Evolutionary conservation across 176 grass and related monocot species (phyloP), one percentile per base, ranked within the genome.

Genomic region (Guadua angustifolia): DNA sequence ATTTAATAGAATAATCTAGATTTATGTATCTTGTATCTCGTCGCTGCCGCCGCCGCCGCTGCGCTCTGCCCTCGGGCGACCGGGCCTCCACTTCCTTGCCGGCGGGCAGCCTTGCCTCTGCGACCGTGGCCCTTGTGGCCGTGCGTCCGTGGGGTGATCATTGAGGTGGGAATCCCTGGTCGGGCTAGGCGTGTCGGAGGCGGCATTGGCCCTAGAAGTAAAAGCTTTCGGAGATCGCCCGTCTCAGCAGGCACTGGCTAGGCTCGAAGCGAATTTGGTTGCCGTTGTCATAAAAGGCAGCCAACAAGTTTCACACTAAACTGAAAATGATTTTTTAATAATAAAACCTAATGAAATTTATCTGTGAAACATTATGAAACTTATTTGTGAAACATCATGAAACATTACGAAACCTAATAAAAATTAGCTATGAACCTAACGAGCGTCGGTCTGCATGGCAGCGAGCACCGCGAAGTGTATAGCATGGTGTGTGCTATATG

Each of bases 291-390:
- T 50, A 56, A 56, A 21, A 56, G 53, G 29, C 29, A 29, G 87
- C 86, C 33, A 83, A 83, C 69, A 59, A 85, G 65, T 29, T 29
- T 1, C 29, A 29, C 29, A 29, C 29, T 29, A 1, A 29, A 29
- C 29, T 29, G 29, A 29, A 29, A 86, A n/a, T n/a, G n/a, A n/a
- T n/a, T n/a, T n/a, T n/a, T n/a, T n/a, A n/a, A n/a, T n/a, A n/a
- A n/a, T n/a, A 4, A 36, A 36, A 36, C 2, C 35, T 35, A 36
- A 36, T 3, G 35, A 36, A 36, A 4, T 2, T 36, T 36, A 36
- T 36, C 1, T 36, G 4, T 36, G 35, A 36, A 36, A 36, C 35
- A 36, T 36, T 4, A 36, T 36, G 35, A 36, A 36, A 36, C 35
- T 36, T 36, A 36, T 29, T 1, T 29, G 29, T 29, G 35, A 36